Evolutionary conservation across 2,329 filamentous ascomycete genomes (phyloP), one percentile per base, ranked within the genome.

Genomic region (Fusarium brevicatenulatum): DNA sequence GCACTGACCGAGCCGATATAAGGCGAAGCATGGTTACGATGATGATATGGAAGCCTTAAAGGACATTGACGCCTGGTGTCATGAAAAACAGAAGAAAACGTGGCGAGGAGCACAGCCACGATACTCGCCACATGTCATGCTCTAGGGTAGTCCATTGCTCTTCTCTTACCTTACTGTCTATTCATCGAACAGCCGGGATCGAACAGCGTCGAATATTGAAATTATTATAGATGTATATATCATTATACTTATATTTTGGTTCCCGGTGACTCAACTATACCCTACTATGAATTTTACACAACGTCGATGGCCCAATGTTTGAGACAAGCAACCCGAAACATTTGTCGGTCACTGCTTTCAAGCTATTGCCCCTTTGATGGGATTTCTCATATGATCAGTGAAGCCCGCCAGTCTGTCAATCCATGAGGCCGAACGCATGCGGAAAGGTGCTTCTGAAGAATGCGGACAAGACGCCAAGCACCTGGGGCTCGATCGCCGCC

Each of bases 31-130:
- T 69, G 16, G 16, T 69, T 40, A 6, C 12, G 25, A n/a, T 25
- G 9, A n/a, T 30, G 42, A 23, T 10, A 40, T 18, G 9, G n/a
- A 18, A 16, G 18, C 28, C 37, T 28, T 9, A 9, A 42, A 42
- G 18, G 12, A 15, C 37, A 56, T 61, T 18, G 47, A 19, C 13
- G 19, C 12, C 23, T 55, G 15, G 63, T 18, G 30, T 23, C 15
- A 19, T 50, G 47, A 10, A 50, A 34, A 32, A 13, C n/a, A 6
- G 15, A 6, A 62, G 44, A 70, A 37, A 21, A 25, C 34, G 66
- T 60, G 49, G 66, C 34, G 42, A 40, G 55, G 46, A 19, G 16
- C 25, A 60, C 30, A 60, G 46, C 64, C 63, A 67, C 63, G 34
- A 23, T 23, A 23, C 16, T 37, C 28, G 58, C 58, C 58, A 43